Evolutionary conservation across 208 protist genomes (phyloP).

Genomic region (Leishmania tropica): DNA sequence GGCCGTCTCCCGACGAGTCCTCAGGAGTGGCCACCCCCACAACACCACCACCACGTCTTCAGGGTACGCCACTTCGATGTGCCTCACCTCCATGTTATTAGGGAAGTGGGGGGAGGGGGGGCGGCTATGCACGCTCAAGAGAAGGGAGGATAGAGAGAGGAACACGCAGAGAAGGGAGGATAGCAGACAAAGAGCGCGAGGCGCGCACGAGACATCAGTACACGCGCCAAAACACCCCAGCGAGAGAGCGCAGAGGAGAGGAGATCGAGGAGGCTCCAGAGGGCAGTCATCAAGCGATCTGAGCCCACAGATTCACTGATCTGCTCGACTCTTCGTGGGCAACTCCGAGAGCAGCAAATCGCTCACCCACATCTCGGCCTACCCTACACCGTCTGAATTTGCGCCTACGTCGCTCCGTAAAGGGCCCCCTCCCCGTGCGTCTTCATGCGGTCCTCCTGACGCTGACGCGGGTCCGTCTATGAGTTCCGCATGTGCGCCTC

Average conservation of each 20-base stretch:
- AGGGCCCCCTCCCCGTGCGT: neutral
- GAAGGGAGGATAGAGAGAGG: neutral
- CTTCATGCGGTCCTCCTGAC: neutral
- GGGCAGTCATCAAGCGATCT: neutral
- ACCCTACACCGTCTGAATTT: neutral
- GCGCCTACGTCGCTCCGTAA: neutral
- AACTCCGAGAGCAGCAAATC: neutral
- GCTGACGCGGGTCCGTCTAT: neutral
- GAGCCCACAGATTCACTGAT: neutral
- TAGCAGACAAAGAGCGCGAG: neutral
- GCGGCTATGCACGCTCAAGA: neutral
- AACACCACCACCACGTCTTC: no score
- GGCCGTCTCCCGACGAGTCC: no score
- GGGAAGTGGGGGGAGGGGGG: no score
- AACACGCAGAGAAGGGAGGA: neutral
- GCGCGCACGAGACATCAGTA: neutral
- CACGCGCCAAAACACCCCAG: neutral
- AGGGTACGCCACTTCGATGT: no score
- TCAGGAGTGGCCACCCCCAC: no score
- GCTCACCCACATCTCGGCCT: neutral
- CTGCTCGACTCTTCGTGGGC: neutral
- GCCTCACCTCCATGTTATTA: no score
- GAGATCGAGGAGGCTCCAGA: neutral
- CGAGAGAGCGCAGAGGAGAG: neutral
- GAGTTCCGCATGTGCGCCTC: neutral